Evolutionary conservation across 768 basidiomycete species (phyloP).

Genomic region (Boletus tylopilopsis): DNA sequence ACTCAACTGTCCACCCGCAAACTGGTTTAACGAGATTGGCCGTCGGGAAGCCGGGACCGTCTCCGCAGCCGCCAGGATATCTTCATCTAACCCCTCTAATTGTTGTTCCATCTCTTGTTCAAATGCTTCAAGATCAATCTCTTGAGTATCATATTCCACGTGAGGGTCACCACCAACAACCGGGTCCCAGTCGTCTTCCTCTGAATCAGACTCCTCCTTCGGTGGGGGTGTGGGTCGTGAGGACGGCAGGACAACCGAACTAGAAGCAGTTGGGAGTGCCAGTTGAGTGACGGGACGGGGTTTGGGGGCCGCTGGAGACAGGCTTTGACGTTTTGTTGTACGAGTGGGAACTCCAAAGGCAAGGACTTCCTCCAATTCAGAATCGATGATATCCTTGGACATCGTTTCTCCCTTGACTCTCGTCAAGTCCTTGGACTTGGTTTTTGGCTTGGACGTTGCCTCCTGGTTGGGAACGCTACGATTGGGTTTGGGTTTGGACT

Average conservation of each 20-base stretch:
- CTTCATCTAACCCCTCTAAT: constrained; percentile 44
- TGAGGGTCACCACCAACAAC: constrained; percentile 30
- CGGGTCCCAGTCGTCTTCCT: constrained; percentile 53
- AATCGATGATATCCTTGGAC: constrained; percentile 20
- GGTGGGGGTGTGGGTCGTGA: constrained; percentile 24
- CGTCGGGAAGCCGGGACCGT: constrained; percentile 33
- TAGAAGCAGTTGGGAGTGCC: constrained; percentile 37
- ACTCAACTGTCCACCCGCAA: constrained; percentile 40
- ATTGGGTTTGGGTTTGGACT: constrained; percentile 32
- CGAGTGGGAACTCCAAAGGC: constrained; percentile 46
- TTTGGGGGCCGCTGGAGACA: constrained; percentile 21
- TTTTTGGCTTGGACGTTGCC: constrained; percentile 24
- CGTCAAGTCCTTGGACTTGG: constrained; percentile 20
- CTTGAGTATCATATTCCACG: constrained; percentile 28
- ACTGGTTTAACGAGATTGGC: constrained; percentile 50
- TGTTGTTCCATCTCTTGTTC: constrained; percentile 35
- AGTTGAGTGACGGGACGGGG: constrained; percentile 23
- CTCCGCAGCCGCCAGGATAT: constrained; percentile 44
- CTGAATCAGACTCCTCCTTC: constrained; percentile 39
- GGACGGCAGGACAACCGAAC: constrained; percentile 30
- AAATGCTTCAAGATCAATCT: constrained; percentile 35
- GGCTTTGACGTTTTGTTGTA: constrained; percentile 32
- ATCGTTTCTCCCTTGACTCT: constrained; percentile 23
- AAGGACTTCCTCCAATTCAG: constrained; percentile 42
- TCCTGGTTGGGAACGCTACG: constrained; percentile 24